Evolutionary conservation across 225 moss, liverwort and hornwort species (phyloP).

Genomic region (Neckera pumila): DNA sequence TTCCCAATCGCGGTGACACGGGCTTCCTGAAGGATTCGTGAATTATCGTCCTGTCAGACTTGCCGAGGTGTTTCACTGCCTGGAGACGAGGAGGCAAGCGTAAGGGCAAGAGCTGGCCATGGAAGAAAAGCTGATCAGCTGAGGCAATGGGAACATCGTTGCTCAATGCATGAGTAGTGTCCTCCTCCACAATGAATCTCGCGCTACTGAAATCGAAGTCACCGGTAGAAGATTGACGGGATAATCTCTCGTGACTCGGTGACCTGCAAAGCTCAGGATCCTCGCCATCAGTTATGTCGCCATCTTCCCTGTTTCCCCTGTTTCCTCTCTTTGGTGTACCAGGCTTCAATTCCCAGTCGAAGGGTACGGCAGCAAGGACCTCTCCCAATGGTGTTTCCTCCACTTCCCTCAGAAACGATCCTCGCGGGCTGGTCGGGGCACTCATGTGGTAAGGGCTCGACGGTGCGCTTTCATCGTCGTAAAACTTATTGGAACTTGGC

Average conservation of each 20-base stretch:
- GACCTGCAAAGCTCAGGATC: constrained; percentile 9
- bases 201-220: constrained; percentile 40
- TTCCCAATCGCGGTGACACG: constrained; percentile 10
- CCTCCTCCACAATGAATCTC: constrained; percentile 11
- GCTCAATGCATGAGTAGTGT: neutral
- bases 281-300: neutral
- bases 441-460: constrained; percentile 28
- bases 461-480: constrained; percentile 19
- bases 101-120: constrained; percentile 47
- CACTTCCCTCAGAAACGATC: neutral
- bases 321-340: constrained; percentile 35
- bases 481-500: neutral
- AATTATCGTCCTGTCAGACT: neutral
- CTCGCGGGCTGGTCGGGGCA: constrained; percentile 28
- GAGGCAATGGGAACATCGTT: constrained; percentile 14
- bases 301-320: neutral
- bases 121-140: constrained; percentile 44
- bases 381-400: constrained; percentile 45
- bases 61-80: constrained; percentile 21
- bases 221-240: constrained; percentile 18
- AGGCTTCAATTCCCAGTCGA: constrained; percentile 42
- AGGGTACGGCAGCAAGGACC: constrained; percentile 45
- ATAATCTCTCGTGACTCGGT: constrained; percentile 8
- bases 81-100: constrained; percentile 46
- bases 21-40: constrained; percentile 14